Evolutionary conservation across 257 asterid species (phyloP).

Genomic region (Voacanga thouarsii): DNA sequence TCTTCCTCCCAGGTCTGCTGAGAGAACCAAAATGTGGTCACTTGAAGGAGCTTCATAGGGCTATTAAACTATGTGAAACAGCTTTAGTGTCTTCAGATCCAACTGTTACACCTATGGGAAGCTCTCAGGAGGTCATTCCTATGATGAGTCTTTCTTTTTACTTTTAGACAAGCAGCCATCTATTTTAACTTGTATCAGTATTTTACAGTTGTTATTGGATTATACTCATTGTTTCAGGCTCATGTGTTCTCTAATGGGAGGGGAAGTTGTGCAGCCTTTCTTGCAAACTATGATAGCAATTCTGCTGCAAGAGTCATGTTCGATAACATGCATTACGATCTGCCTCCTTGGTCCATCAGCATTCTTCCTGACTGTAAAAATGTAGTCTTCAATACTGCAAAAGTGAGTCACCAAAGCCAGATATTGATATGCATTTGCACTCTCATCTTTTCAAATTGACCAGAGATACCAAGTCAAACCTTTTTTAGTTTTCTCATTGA

Average conservation of each 20-base stretch:
- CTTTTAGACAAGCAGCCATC: neutral
- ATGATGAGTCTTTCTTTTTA: neutral
- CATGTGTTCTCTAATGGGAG: conserved; percentile 37
- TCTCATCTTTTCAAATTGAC: neutral
- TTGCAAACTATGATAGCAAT: conserved; percentile 46
- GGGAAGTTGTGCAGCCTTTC: conserved; percentile 63
- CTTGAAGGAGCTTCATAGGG: conserved; percentile 62
- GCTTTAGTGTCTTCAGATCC: conserved; percentile 55
- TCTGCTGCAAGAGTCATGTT: conserved; percentile 45
- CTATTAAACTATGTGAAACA: conserved; percentile 55
- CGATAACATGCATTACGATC: conserved; percentile 41
- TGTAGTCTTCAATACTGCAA: conserved; percentile 61
- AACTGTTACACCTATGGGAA: conserved; percentile 42
- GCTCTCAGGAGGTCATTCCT: conserved; percentile 41
- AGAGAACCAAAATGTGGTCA: conserved; percentile 70
- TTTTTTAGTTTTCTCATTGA: neutral
- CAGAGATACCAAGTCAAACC: neutral
- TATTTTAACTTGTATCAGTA: neutral
- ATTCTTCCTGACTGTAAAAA: conserved; percentile 67
- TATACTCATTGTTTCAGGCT: conserved; percentile 35
- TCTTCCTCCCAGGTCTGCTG: conserved; percentile 38
- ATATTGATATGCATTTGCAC: neutral
- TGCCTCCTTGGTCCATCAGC: conserved; percentile 81
- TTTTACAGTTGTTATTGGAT: conserved; percentile 1
- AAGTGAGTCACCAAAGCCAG: conserved; percentile 24